These are phyloP conservation scores for Aspergillus cristatus DNA, from an alignment of 495 filamentous ascomycete genomes.

Conservation along the genomic window DNA sequence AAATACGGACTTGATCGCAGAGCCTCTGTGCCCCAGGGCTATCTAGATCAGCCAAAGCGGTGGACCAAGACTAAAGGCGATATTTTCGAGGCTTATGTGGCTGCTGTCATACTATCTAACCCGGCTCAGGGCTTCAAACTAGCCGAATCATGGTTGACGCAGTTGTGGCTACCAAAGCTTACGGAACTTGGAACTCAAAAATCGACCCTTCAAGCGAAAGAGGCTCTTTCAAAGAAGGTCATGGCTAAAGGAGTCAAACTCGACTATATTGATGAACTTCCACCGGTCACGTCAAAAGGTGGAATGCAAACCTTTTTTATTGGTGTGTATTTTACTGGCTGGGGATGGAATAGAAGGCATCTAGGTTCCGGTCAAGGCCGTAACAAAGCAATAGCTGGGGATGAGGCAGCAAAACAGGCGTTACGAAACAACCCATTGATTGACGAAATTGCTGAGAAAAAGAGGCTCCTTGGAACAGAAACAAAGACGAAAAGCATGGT, in stretches of 20 bases:
- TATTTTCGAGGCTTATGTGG: slow-evolving; percentile 83
- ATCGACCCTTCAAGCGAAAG: slow-evolving; percentile 34
- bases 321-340: slow-evolving; percentile 64
- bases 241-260: slow-evolving; percentile 52
- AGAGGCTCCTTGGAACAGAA: slow-evolving; percentile 31
- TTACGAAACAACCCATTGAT: slow-evolving; percentile 51
- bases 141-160: slow-evolving; percentile 58
- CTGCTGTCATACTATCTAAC: slow-evolving; percentile 61
- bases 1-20: slow-evolving; percentile 49
- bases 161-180: slow-evolving; percentile 53
- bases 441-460: slow-evolving; percentile 43
- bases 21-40: neutral
- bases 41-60: slow-evolving; percentile 33
- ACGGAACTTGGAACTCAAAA: slow-evolving; percentile 29
- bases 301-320: slow-evolving; percentile 55
- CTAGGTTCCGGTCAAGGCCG: slow-evolving; percentile 59
- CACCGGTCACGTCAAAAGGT: slow-evolving; percentile 43
- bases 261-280: slow-evolving; percentile 51
- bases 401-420: slow-evolving; percentile 58
- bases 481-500: slow-evolving; percentile 1
- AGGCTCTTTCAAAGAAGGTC: slow-evolving; percentile 46
- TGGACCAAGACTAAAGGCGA: slow-evolving; percentile 67
- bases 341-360: slow-evolving; percentile 54
- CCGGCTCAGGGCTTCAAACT: slow-evolving; percentile 46
- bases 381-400: slow-evolving; percentile 66